Evolutionary conservation across 176 grass and related monocot species (phyloP).

Genomic region (sorghum (Sorghum bicolor)): Sorghum_bicolor_NCBIv3 NC_012876.2:6607001-6607500

Average conservation of each 20-base stretch:
- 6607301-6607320: background rate
- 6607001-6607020: slow-evolving; percentile 22
- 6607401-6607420: slow-evolving; percentile 11
- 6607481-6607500: background rate
- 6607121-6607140: slow-evolving; percentile 20
- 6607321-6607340: background rate
- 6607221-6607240: background rate
- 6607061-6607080: slow-evolving; percentile 21
- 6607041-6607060: slow-evolving; percentile 14
- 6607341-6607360: background rate
- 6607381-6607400: background rate
- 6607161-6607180: background rate
- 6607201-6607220: slow-evolving; percentile 12
- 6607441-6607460: background rate
- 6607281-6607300: background rate
- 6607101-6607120: slow-evolving; percentile 34
- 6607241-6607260: background rate
- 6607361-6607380: slow-evolving; percentile 19
- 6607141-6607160: background rate
- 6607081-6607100: slow-evolving; percentile 33
- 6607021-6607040: slow-evolving; percentile 33
- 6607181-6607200: slow-evolving; percentile 25
- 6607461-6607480: background rate
- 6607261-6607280: background rate
- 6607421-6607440: slow-evolving; percentile 9